Base-by-base conservation (phyloP, 2,329 filamentous ascomycete genomes). In the Nigrospora oryzae region DNA sequence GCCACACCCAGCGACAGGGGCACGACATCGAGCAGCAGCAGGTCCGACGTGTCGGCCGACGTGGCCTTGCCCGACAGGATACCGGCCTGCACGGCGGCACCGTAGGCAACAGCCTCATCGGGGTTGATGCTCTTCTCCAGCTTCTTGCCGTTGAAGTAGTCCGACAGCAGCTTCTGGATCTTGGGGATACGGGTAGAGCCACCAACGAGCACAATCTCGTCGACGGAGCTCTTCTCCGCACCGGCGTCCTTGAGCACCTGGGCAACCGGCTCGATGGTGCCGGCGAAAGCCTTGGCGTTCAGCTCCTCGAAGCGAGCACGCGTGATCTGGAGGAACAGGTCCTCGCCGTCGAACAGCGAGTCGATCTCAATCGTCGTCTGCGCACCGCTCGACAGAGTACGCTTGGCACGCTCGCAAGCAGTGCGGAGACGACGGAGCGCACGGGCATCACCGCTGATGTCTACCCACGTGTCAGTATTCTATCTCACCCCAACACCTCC, bases 51-150 rank as follows among this genome's bases (percentile, higher is more conserved):
- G 64, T 97, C 93, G 58, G 89, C 89, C 40, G 89, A 95, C 55
- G 88, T 93, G 59, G 93, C 93, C 84, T 96, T 95, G 68, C 93
- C 93, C 48, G 91, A 96, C 55, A 98, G 84, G 68, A 98, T 96
- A 83, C 90, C 93, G 57, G 93, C 93, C 77, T 98, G 93, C 51
- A 98, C 91, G 60, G 93, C 93, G 55, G 93, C 93, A 83, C 93
- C 93, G 74, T 96, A 96, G 60, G 93, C 93, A 63, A 98, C 93
- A 59, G 93, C 93, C 80, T 98, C 93, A 66, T 98, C 93, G 62
- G 93, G 93, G 83, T 98, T 98, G 78, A 97, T 97, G 79, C 87
- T 93, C 81, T 96, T 97, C 83, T 97, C 91, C 57, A 96, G 88
- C 86, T 98, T 96, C 89, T 98, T 98, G 73, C 90, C 90, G 68